A percentile compares a stretch with the other conserved stretches of the same genome.
Evolutionary conservation across 208 protist species (phyloP).

Genomic region (Trypanosoma congolense): DNA sequence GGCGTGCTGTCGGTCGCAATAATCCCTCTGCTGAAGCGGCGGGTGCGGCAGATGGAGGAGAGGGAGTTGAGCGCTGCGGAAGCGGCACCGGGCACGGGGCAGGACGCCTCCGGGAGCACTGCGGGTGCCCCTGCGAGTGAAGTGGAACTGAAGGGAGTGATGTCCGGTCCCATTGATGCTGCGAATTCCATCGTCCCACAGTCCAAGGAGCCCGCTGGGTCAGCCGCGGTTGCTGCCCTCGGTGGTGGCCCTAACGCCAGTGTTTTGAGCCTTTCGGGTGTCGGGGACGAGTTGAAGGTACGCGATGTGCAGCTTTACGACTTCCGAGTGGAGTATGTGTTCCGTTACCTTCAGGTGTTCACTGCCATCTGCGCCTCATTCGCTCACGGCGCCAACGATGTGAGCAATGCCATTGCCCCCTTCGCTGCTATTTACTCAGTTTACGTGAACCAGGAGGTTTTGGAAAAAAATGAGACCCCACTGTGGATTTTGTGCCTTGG

Average conservation of each 20-base stretch:
- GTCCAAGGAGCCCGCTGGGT: neutral
- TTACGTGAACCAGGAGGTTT: conserved; percentile 44
- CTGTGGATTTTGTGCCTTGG: conserved; percentile 72
- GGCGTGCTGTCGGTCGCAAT: conserved; percentile 39
- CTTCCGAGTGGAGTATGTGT: conserved; percentile 55
- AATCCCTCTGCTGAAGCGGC: conserved; percentile 52
- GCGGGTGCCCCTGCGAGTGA: neutral
- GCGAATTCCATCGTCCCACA: conserved; percentile 1
- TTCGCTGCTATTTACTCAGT: conserved; percentile 68
- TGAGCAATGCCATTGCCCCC: conserved; percentile 80
- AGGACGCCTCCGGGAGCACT: neutral
- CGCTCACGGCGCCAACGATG: conserved; percentile 82
- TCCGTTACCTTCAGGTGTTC: conserved; percentile 79
- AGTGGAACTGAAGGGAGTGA: neutral
- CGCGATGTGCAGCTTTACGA: conserved; percentile 54
- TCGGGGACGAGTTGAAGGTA: neutral
- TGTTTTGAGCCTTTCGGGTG: neutral
- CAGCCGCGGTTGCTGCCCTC: neutral
- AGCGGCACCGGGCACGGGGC: neutral
- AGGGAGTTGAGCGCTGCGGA: conserved; percentile 22
- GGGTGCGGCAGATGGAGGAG: conserved; percentile 28
- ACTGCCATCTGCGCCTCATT: conserved; percentile 80
- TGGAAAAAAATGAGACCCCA: conserved; percentile 30
- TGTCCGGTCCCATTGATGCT: neutral
- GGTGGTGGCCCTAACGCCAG: neutral